A percentile compares a stretch with the other conserved stretches of the same genome.
Evolutionary conservation across 2,329 filamentous ascomycete genomes (phyloP).

Genomic region (Aspergillus texensis): DNA sequence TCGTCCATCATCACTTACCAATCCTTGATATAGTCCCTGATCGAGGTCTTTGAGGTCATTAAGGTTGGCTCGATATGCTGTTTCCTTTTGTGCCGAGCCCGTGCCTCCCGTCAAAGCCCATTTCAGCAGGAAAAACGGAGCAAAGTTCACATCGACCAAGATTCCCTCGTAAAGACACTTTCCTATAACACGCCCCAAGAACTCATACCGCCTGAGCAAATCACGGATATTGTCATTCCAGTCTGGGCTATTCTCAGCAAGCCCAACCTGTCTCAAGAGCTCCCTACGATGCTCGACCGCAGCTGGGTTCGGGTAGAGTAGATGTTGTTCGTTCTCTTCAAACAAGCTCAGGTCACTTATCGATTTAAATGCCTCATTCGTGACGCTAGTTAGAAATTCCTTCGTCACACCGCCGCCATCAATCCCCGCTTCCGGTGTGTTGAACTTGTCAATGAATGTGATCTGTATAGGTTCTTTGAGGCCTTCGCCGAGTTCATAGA

Average conservation of each 20-base stretch:
- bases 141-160: slow-evolving; percentile 88
- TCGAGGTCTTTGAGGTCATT: slow-evolving; percentile 94
- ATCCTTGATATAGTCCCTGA: slow-evolving; percentile 83
- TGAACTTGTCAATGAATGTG: slow-evolving; percentile 91
- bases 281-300: slow-evolving; percentile 71
- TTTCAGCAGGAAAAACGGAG: slow-evolving; percentile 92
- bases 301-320: slow-evolving; percentile 85
- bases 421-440: slow-evolving; percentile 84
- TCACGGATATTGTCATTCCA: slow-evolving; percentile 62
- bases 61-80: slow-evolving; percentile 83
- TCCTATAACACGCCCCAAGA: slow-evolving; percentile 87
- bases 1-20: slow-evolving; percentile 51
- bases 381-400: slow-evolving; percentile 89
- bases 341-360: slow-evolving; percentile 67
- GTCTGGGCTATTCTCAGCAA: slow-evolving; percentile 56
- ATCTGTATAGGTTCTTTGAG: slow-evolving; percentile 96
- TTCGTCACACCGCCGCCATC: slow-evolving; percentile 97
- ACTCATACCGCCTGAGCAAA: slow-evolving; percentile 78
- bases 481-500: slow-evolving; percentile 77
- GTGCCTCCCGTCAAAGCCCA: slow-evolving; percentile 78
- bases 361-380: slow-evolving; percentile 76
- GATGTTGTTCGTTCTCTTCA: slow-evolving; percentile 78
- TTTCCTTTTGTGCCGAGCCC: slow-evolving; percentile 65
- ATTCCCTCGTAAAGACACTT: slow-evolving; percentile 99
- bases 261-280: slow-evolving; percentile 54